A percentile compares a stretch with the other conserved stretches of the same genome.
These are phyloP conservation scores for Helichrysum umbraculigerum DNA, from an alignment of 129 eudicot genomes.

Conservation along the genomic window DNA sequence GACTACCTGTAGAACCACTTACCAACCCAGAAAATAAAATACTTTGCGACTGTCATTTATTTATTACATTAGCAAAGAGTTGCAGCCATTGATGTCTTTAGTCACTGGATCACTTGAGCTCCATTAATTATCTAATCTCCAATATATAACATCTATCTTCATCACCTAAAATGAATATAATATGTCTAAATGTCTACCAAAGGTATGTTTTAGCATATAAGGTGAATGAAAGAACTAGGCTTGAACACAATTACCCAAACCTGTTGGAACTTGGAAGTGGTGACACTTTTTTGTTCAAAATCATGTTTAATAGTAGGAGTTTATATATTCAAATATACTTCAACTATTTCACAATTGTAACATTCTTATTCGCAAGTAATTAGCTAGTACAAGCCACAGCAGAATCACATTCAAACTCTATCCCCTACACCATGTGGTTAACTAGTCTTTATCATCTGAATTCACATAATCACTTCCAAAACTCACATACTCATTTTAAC, in stretches of 20 bases:
- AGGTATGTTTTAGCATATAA: background rate
- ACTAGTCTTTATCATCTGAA: background rate
- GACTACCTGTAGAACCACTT: background rate
- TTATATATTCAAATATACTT: no score
- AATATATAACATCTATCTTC: background rate
- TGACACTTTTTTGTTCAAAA: no score
- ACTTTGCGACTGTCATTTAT: background rate
- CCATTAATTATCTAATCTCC: background rate
- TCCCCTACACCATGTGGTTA: no score
- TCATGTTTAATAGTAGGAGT: no score
- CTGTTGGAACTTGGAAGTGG: no score
- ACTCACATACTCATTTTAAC: background rate
- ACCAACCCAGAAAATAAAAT: background rate
- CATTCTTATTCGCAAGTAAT: no score
- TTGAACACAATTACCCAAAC: no score
- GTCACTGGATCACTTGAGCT: background rate
- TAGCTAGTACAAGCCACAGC: no score
- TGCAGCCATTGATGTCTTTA: conserved; percentile 18
- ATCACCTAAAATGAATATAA: background rate
- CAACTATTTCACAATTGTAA: no score
- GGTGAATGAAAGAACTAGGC: no score
- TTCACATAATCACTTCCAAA: no score
- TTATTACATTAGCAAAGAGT: background rate
- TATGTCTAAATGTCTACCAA: background rate
- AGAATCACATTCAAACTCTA: no score